These are phyloP conservation scores for Cladosporium colombiae DNA, from an alignment of 2,329 filamentous ascomycete species.

Conservation along the genomic window DNA sequence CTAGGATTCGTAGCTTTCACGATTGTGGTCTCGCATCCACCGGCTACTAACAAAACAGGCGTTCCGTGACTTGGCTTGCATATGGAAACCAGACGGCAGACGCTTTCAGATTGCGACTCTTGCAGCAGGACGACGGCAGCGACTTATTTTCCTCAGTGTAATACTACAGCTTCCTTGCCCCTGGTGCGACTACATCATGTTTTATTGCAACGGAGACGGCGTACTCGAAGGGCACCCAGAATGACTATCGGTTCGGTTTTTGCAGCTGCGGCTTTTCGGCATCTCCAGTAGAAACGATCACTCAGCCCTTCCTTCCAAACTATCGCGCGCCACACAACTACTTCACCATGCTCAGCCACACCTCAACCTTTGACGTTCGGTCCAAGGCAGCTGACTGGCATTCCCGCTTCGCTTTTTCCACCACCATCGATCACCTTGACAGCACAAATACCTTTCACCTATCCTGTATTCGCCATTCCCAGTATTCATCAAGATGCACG, in stretches of 20 bases:
- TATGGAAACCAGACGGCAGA: conserved; percentile 18
- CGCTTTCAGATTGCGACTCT: conserved; percentile 24
- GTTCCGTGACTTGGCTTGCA: conserved; percentile 13
- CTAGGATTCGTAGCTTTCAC: conserved; percentile 26
- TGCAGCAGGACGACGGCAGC: conserved; percentile 21
- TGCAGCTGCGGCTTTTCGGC: conserved; percentile 26
- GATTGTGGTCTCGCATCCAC: not conserved
- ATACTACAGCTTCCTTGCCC: conserved; percentile 32
- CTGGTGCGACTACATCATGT: conserved; percentile 38
- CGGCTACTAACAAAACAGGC: conserved; percentile 14
- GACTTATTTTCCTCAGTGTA: conserved; percentile 26
- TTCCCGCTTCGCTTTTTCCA: not conserved
- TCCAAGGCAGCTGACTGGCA: conserved; percentile 12
- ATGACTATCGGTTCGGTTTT: conserved; percentile 21
- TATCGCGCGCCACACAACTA: conserved; percentile 9
- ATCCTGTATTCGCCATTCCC: conserved; percentile 5
- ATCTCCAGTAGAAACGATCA: conserved; percentile 33
- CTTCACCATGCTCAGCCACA: conserved; percentile 17
- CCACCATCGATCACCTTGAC: not conserved
- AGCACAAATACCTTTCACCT: conserved; percentile 7
- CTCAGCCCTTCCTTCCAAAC: conserved; percentile 27
- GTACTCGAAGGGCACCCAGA: conserved; percentile 21
- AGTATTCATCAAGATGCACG: not conserved
- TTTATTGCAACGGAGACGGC: conserved; percentile 30
- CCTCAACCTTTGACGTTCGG: conserved; percentile 12